Evolutionary conservation across 805 yeast genomes (phyloP).

Genomic region (Dipodascopsis uninucleata): DNA sequence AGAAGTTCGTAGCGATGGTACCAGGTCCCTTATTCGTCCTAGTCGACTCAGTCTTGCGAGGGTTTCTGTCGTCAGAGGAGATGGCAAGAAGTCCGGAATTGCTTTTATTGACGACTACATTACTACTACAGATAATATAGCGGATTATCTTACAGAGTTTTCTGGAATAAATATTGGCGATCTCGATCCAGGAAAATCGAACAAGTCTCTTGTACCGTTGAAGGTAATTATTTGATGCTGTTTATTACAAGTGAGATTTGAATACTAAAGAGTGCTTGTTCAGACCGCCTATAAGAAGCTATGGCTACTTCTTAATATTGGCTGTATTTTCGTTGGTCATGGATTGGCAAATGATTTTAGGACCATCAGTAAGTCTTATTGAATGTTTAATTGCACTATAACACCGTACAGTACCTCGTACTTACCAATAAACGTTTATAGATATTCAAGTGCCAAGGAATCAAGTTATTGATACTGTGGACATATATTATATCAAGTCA

Average conservation of each 20-base stretch:
- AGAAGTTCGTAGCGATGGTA: constrained; percentile 73
- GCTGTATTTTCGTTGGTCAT: constrained; percentile 93
- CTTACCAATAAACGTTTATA: background rate
- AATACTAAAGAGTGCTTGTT: background rate
- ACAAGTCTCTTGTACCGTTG: constrained; percentile 66
- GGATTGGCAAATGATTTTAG: constrained; percentile 89
- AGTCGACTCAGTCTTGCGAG: constrained; percentile 76
- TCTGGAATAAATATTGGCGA: constrained; percentile 96
- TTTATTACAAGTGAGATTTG: too few species aligned
- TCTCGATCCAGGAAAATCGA: constrained; percentile 63
- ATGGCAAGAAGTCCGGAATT: constrained; percentile 60
- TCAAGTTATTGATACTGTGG: constrained; percentile 89
- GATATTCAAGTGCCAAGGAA: constrained; percentile 75
- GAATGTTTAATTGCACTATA: too few species aligned
- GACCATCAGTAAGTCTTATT: constrained; percentile 52
- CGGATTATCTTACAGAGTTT: constrained; percentile 81
- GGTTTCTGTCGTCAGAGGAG: constrained; percentile 71
- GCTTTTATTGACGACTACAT: constrained; percentile 94
- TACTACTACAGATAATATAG: constrained; percentile 59
- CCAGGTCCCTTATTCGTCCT: constrained; percentile 67
- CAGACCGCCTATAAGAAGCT: constrained; percentile 82
- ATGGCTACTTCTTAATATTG: constrained; percentile 85
- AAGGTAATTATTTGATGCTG: constrained; percentile 6
- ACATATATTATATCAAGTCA: constrained; percentile 68
- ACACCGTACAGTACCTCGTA: too few species aligned